phyloP scores from a whole-genome alignment of 805 yeast species.

The Ascoidea rubescens region DNA sequence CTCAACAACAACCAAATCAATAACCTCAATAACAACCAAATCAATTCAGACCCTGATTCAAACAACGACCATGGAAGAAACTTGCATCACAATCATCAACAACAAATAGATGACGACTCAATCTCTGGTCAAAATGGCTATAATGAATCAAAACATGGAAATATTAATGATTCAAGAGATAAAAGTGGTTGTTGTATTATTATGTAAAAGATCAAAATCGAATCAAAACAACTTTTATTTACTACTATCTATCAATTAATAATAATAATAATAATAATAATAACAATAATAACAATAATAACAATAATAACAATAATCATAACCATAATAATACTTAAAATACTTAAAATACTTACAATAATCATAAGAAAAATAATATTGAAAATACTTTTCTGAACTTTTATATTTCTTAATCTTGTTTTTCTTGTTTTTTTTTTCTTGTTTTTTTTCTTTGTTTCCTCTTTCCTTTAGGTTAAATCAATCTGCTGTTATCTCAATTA shows the following conservation, averaged over 20 bases:
- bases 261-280: background rate
- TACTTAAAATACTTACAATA: too few relatives aligned
- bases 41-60: background rate
- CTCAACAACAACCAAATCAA: background rate
- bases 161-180: background rate
- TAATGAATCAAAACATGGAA: background rate
- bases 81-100: background rate
- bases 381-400: too few relatives aligned
- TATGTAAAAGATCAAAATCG: background rate
- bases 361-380: too few relatives aligned
- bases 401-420: too few relatives aligned
- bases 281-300: background rate
- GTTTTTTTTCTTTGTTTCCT: too few relatives aligned
- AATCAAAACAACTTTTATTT: background rate
- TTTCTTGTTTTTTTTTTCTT: too few relatives aligned
- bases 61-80: background rate
- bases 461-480: too few relatives aligned
- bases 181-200: background rate
- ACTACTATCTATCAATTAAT: background rate
- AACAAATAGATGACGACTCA: background rate
- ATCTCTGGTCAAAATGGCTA: background rate
- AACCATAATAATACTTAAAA: too few relatives aligned
- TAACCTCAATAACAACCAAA: conserved; percentile 1
- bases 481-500: too few relatives aligned
- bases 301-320: background rate